A percentile compares a stretch with the other conserved stretches of the same genome.
Evolutionary conservation across 2,329 filamentous ascomycete species (phyloP).

Genomic region (Aschersonia sp.): DNA sequence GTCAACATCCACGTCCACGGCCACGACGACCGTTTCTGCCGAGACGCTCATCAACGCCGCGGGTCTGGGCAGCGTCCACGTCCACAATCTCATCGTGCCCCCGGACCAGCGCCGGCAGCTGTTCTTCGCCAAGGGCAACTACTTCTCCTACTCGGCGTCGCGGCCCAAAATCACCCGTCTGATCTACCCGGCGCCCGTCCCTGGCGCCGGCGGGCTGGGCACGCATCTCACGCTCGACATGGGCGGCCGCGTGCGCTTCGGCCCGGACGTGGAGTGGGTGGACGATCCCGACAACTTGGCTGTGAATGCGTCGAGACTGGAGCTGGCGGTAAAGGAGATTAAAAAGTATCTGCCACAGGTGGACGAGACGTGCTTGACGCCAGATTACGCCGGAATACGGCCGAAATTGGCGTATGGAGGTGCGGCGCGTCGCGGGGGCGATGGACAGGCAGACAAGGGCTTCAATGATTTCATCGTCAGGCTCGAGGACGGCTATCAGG

Average conservation of each 20-base stretch:
- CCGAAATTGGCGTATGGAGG: slow-evolving; percentile 56
- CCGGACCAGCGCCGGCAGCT: slow-evolving; percentile 38
- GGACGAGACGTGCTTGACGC: slow-evolving; percentile 46
- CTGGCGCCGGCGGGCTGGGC: slow-evolving; percentile 71
- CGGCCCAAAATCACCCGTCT: slow-evolving; percentile 53
- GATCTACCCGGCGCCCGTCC: slow-evolving; percentile 74
- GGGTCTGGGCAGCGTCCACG: slow-evolving; percentile 58
- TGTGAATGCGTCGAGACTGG: slow-evolving; percentile 48
- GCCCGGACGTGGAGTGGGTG: slow-evolving; percentile 92
- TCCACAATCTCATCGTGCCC: slow-evolving; percentile 73
- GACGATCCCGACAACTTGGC: slow-evolving; percentile 53
- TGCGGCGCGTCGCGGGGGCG: slow-evolving; percentile 14
- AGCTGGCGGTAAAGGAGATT: slow-evolving; percentile 60
- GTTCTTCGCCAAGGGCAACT: slow-evolving; percentile 87
- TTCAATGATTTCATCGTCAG: slow-evolving; percentile 78
- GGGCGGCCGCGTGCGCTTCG: slow-evolving; percentile 71
- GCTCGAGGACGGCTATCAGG: slow-evolving; percentile 61
- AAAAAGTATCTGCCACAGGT: slow-evolving; percentile 63
- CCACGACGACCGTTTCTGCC: slow-evolving; percentile 47
- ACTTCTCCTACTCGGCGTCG: slow-evolving; percentile 68
- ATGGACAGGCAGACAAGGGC: slow-evolving; percentile 46
- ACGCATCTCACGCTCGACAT: slow-evolving; percentile 91
- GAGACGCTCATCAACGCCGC: slow-evolving; percentile 76
- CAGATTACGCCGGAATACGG: slow-evolving; percentile 85
- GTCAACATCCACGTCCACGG: slow-evolving; percentile 24